These are phyloP conservation scores for Aspergillus homomorphus DNA, from an alignment of 495 filamentous ascomycete species.

Conservation along the genomic window DNA sequence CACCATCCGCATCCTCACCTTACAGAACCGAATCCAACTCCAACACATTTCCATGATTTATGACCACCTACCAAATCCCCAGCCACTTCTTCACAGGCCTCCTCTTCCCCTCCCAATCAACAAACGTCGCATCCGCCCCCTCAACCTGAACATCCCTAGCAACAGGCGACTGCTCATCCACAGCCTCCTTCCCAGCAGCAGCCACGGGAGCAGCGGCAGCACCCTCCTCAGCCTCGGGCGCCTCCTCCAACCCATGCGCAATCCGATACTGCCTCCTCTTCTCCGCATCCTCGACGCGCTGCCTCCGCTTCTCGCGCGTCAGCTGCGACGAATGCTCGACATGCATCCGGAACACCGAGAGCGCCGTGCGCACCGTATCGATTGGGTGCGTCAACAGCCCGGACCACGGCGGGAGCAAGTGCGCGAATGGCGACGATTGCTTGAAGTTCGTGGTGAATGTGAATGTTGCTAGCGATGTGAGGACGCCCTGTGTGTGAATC, in stretches of 20 bases:
- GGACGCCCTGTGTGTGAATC: slow-evolving; percentile 51
- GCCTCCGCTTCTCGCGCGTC: slow-evolving; percentile 62
- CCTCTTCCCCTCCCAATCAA: slow-evolving; percentile 46
- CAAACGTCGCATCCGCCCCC: slow-evolving; percentile 24
- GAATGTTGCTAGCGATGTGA: slow-evolving; percentile 62
- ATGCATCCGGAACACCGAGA: slow-evolving; percentile 69
- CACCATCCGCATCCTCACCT: background rate
- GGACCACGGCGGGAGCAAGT: slow-evolving; percentile 64
- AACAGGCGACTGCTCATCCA: slow-evolving; percentile 34
- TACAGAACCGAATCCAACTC: background rate
- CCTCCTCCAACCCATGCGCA: slow-evolving; percentile 73
- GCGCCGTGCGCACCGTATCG: slow-evolving; percentile 49
- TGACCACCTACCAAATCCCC: slow-evolving; percentile 60
- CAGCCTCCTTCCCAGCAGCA: slow-evolving; percentile 20
- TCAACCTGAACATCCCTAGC: slow-evolving; percentile 21
- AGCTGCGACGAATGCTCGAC: slow-evolving; percentile 58
- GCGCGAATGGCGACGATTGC: slow-evolving; percentile 63
- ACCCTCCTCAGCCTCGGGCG: slow-evolving; percentile 22
- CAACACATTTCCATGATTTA: no score
- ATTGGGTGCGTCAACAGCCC: slow-evolving; percentile 63
- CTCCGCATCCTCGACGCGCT: slow-evolving; percentile 69
- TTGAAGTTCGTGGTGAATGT: slow-evolving; percentile 71
- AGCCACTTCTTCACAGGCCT: slow-evolving; percentile 60
- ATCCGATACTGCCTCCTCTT: slow-evolving; percentile 76
- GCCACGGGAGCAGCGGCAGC: slow-evolving; percentile 8